Evolutionary conservation across 108 stramenopile genomes (phyloP), one percentile per base, ranked within the genome.

Genomic region (Cyclotella choctawhatcheeana): DNA sequence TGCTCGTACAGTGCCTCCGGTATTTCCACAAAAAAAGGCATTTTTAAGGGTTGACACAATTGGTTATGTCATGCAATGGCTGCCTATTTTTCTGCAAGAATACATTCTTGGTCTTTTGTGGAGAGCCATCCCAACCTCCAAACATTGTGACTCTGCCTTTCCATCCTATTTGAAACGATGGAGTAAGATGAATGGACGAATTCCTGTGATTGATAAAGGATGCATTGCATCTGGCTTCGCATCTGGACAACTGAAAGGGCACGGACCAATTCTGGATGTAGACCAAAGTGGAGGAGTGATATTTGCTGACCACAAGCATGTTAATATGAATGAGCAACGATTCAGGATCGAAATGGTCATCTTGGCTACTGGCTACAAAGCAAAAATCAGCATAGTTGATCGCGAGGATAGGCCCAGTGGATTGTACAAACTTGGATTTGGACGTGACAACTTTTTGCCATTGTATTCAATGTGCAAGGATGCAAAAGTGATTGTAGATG

Each of bases 181-280:
- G 80, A 59, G 24, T 2, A 67, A 69, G 43, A 73, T 84, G 17
- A 21, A 67, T 21, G 84, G 84, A 17, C 71, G 80, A 5, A 79
- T 84, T 27, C 84, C 84, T 24, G 76, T 84, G 21, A 84, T 84
- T 47, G 84, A 84, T 40, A 84, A 84, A 55, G 84, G 84, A 44
- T 35, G 37, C 33, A 53, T 84, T 53, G 71, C 84, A 7, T 51
- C 54, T 12, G 81, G 84, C 5, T 82, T 84, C 44, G 43, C 47
- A 59, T 58, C 81, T 6, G 84, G 84, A 21, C 40, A 31, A 32
- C 59, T 84, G n/a, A 75, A 77, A 12, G 84, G 84, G 1, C 84
- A 84, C 34, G 84, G 84, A 4, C 81, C 80, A 45, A 73, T 84
- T 17, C 20, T 53, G 6, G 17, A 76, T 22, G 33, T 80, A n/a